Conservation (phyloP, 805 yeast genomes). For the Cyberlindnera maclurae region DNA sequence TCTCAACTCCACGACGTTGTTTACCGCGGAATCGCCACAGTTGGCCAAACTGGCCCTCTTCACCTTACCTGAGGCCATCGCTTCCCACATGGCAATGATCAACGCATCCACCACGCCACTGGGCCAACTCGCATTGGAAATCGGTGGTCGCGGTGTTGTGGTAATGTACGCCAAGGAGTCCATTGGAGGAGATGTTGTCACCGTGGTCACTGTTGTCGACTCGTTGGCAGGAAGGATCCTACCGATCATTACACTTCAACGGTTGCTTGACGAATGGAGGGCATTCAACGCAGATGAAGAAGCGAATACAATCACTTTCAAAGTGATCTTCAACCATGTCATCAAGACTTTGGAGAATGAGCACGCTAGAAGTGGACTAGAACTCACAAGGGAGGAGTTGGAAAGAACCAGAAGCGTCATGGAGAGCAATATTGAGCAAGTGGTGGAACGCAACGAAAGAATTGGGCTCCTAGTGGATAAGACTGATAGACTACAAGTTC, state of each 20-base stretch:
- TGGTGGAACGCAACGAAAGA: slow-evolving; percentile 53
- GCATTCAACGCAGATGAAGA: slow-evolving; percentile 25
- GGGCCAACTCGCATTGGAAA: slow-evolving; percentile 19
- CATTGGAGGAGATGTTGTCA: slow-evolving; percentile 16
- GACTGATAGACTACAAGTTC: slow-evolving; percentile 48
- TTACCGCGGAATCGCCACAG: slow-evolving; percentile 45
- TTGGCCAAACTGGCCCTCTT: slow-evolving; percentile 30
- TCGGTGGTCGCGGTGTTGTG: neutral
- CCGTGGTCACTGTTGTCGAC: slow-evolving; percentile 16
- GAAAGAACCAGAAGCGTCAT: slow-evolving; percentile 48
- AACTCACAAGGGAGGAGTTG: slow-evolving; percentile 42
- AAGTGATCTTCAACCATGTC: slow-evolving; percentile 47
- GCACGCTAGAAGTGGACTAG: slow-evolving; percentile 23
- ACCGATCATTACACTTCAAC: slow-evolving; percentile 16
- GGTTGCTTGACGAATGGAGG: slow-evolving; percentile 40
- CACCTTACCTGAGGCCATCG: slow-evolving; percentile 46
- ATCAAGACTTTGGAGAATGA: slow-evolving; percentile 47
- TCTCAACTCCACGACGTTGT: slow-evolving; percentile 51
- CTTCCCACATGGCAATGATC: slow-evolving; percentile 47
- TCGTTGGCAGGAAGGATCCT: slow-evolving; percentile 15
- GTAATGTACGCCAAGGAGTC: slow-evolving; percentile 1
- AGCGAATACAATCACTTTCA: slow-evolving; percentile 36
- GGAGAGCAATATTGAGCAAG: slow-evolving; percentile 55
- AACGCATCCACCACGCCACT: slow-evolving; percentile 35
- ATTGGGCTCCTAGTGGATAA: slow-evolving; percentile 50